Conservation (phyloP, 176 grass and related monocot species). For the Paspalum notatum region DNA sequence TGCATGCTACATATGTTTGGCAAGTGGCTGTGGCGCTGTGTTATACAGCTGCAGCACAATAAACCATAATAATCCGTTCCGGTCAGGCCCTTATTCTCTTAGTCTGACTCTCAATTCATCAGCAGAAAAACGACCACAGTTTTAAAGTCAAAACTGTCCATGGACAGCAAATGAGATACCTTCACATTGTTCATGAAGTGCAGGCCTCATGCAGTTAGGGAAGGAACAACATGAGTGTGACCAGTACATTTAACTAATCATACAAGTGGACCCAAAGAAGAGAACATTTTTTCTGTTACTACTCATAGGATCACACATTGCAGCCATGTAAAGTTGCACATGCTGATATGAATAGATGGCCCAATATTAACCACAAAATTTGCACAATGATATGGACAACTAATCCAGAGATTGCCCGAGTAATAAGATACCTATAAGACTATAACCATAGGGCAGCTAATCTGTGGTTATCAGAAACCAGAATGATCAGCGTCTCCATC, state of each 20-base stretch:
- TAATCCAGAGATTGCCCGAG: neutral
- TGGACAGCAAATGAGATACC: conserved; percentile 8
- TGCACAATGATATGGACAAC: neutral
- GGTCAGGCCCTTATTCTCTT: too few relatives aligned
- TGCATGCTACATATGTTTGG: too few relatives aligned
- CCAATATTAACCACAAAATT: conserved; percentile 10
- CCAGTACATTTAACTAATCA: conserved; percentile 47
- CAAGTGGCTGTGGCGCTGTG: too few relatives aligned
- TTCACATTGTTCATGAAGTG: conserved; percentile 32
- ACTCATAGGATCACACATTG: conserved; percentile 31
- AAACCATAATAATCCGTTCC: too few relatives aligned
- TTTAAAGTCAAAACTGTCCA: conserved; percentile 12
- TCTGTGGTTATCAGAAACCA: conserved; percentile 20
- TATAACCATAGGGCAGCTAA: neutral
- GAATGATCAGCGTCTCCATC: neutral
- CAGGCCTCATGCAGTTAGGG: conserved; percentile 29
- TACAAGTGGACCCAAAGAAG: conserved; percentile 28
- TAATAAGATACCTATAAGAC: neutral
- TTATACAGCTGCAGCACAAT: too few relatives aligned
- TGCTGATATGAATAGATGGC: conserved; percentile 11
- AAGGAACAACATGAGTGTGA: conserved; percentile 35
- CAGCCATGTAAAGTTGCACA: conserved; percentile 12
- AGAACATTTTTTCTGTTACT: conserved; percentile 21
- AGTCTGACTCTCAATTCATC: neutral
- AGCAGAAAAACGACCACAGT: neutral